Evolutionary conservation across 2,329 filamentous ascomycete genomes (phyloP), one percentile per base, ranked within the genome.

Genomic region (Sporothrix pseudoabietina): DNA sequence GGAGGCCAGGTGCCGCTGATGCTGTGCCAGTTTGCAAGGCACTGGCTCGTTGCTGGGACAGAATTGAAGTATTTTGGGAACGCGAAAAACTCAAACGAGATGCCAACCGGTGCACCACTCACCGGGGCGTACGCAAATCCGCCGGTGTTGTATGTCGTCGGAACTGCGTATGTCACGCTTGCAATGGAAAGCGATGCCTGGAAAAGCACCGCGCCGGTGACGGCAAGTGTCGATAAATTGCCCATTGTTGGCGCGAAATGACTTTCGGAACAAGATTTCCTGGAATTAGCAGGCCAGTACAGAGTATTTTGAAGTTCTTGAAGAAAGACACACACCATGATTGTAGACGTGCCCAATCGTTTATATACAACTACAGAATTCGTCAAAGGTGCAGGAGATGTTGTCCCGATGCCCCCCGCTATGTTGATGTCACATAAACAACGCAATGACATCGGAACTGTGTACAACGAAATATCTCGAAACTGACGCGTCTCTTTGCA

Each of bases 1-100:
- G 86, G 86, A 8, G 87, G 86, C 84, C 84, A 87, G 12, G 79
- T 81, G 1, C 86, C 87, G 0, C 83, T 85, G 66, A 88, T 74
- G 14, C 83, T 80, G 74, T 84, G 83, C 76, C 87, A 83, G 76
- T 88, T 88, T 32, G 83, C 78, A 6, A 89, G 80, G 74, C 87
- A 89, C 75, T 84, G 83, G 0, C 79, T 81, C 0, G 86, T 88
- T 1, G 85, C 81, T 0, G 82, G 82, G 16, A 88, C 84, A 75
- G 87, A 84, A 19, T 81, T 83, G 75, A 88, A 84, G 77, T 89
- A 89, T 0, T 81, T 83, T 0, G 87, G 87, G 70, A 87, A 88
- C 0, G 85, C 81, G 75, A 88, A 89, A 79, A 89, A 89, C 71
- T 66, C 57, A 44, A 66, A 73, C n/a, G 77, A 78, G 32, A 78